Evolutionary conservation across 176 grass and related monocot genomes (phyloP), one percentile per base, ranked within the genome.

Genomic region (Rhipidocladum racemiflorum): DNA sequence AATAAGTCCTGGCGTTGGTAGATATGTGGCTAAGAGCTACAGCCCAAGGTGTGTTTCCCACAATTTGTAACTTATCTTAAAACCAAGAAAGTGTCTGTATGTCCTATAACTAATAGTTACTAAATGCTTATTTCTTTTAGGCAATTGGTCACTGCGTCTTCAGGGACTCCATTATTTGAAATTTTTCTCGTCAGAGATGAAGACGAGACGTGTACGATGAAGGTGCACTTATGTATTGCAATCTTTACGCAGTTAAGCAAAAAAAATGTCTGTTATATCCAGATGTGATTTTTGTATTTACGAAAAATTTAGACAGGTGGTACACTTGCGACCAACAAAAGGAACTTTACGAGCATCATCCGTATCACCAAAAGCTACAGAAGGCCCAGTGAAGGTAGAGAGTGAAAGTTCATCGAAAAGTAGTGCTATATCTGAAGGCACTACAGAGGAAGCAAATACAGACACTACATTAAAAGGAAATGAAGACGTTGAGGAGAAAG

Each of bases 11-110:
- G 88, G 87, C 27, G 75, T 95, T 21, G 95, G 95, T 16, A 93
- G 92, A 95, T 98, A 90, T 49, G 85, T 98, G 15, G 92, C 92
- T 44, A 94, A 85, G 74, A 98, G 95, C 84, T 98, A 95, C 84
- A 98, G 84, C 65, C 95, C 92, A 73, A 94, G 95, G 95, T 94
- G 66, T 0, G 44, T 60, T 77, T 46, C 13, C 38, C 13, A 2
- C 5, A 15, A 7, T 66, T 50, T 67, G 0, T 16, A 68, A 35
- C n/a, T 10, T 53, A 50, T 43, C 18, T 48, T 25, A 74, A 25
- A 83, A 59, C 30, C 42, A 75, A 45, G 2, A 4, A 69, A 81
- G 2, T 17, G 1, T 46, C 43, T 21, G 6, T 2, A 18, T 74
- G 29, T 39, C 71, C 54, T 32, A 14, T 28, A 65, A 28, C 56